Evolutionary conservation across 805 yeast species (phyloP), one percentile per base, ranked within the genome.

Genomic region (Zygotorulaspora chibaensis): DNA sequence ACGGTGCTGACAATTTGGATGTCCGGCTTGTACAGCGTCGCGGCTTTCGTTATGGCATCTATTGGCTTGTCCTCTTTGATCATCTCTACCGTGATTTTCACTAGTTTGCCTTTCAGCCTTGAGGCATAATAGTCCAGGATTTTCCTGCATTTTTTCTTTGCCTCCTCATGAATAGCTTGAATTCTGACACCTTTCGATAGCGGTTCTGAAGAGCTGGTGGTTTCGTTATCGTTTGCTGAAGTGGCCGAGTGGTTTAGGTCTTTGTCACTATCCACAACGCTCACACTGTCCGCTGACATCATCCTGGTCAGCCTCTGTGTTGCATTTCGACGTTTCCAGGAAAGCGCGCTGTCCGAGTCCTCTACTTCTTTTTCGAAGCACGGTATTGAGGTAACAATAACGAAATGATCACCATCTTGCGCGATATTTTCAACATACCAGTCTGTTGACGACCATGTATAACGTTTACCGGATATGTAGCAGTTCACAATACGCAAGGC

Each of bases 391-490:
- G 87, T 71, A 8, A 78, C 77, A 15, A 83, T 75, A 10, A 83
- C 75, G 15, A 83, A 62, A 10, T 80, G 74, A 59, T 83, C 90
- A 11, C 88, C 88, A 56, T 81, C 74, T 57, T 73, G 77, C 15
- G 80, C 66, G 26, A 79, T 67, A 31, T 73, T 69, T 44, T 73
- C 73, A 52, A 81, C 71, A 29, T 79, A 72, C 87, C 87, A 83
- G 59, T 83, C 89, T 8, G 81, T 67, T 2, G 87, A 78, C 1
- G 83, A 84, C 90, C 90, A 83, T 0, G 89, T 82, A 63, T 81
- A 87, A 41, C 70, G 70, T 47, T 87, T 68, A 4, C 84, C 89
- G 44, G 80, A 73, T 18, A 83, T 69, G 58, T 81, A 83, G 36
- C 83, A 80, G 60, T 79, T 63, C 9, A 83, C 72, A 2, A 72